Evolutionary conservation across 306 rosid genomes (phyloP).

Genomic region (Elaeagnus macrophylla): DNA sequence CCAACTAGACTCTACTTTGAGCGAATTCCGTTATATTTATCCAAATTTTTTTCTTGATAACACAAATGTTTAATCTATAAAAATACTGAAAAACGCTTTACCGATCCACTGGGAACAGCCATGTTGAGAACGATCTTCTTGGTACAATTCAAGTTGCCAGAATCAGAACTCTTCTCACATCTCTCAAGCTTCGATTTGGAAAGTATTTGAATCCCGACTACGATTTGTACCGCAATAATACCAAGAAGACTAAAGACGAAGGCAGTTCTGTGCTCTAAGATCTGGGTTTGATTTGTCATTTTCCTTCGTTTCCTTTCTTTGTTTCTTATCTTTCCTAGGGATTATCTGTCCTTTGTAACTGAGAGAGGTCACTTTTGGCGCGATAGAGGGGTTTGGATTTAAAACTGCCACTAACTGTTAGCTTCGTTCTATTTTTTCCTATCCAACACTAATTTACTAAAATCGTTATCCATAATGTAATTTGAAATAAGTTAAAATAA

Average conservation of each 20-base stretch:
- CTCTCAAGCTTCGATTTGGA: constrained; percentile 87
- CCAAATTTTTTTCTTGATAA: too few relatives aligned
- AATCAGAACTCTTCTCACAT: constrained; percentile 67
- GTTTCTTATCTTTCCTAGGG: background rate
- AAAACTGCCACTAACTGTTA: too few relatives aligned
- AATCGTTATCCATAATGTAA: too few relatives aligned
- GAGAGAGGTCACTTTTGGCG: too few relatives aligned
- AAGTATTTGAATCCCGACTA: constrained; percentile 54
- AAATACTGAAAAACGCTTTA: constrained; percentile 11
- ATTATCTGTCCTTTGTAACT: too few relatives aligned
- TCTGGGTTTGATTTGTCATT: constrained; percentile 12
- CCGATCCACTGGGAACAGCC: constrained; percentile 89
- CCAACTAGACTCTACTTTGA: too few relatives aligned
- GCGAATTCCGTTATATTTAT: too few relatives aligned
- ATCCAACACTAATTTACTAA: too few relatives aligned
- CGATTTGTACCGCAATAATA: constrained; percentile 4
- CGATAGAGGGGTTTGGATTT: too few relatives aligned
- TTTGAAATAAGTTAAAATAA: too few relatives aligned
- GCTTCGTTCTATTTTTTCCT: too few relatives aligned
- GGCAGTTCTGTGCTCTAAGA: constrained; percentile 4
- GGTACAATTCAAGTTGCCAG: constrained; percentile 63
- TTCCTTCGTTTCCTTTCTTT: background rate
- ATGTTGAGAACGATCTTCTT: constrained; percentile 66
- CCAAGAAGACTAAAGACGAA: constrained; percentile 23
- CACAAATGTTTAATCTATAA: too few relatives aligned